phyloP scores from a whole-genome alignment of 2,329 filamentous ascomycete species.

The Aaosphaeria arxii region DNA sequence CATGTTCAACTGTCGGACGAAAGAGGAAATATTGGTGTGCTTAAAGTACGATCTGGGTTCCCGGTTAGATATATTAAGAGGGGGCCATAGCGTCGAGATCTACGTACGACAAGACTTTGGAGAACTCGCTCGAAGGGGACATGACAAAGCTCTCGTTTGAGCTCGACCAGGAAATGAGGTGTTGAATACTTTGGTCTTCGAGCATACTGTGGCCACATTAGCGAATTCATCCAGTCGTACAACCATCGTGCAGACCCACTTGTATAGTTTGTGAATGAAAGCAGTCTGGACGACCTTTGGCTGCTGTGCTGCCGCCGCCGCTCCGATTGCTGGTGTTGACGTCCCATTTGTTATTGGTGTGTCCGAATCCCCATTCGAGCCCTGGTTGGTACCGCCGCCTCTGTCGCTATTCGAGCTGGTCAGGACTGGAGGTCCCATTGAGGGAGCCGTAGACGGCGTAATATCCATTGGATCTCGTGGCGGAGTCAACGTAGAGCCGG shows the following conservation, averaged over 20 bases:
- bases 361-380: conserved; percentile 28
- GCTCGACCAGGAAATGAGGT: conserved; percentile 93
- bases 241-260: conserved; percentile 56
- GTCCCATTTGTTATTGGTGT: conserved; percentile 7
- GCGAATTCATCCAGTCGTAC: conserved; percentile 12
- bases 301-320: conserved; percentile 76
- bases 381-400: conserved; percentile 20
- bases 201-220: conserved; percentile 70
- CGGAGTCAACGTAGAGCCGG: conserved; percentile 39
- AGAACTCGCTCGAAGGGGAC: conserved; percentile 96
- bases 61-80: conserved; percentile 26
- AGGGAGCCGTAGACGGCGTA: conserved; percentile 45
- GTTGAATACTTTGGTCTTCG: conserved; percentile 87
- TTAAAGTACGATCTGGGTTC: conserved; percentile 88
- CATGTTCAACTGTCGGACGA: conserved; percentile 98
- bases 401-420: conserved; percentile 50
- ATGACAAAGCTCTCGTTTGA: conserved; percentile 98
- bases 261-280: conserved; percentile 99
- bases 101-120: conserved; percentile 92
- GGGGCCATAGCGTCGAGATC: conserved; percentile 19
- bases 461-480: conserved; percentile 56
- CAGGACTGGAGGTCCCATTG: conserved; percentile 49
- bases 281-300: conserved; percentile 98
- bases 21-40: conserved; percentile 98
- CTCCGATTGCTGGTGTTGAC: conserved; percentile 42